Percentiles rank a stretch among this genome's conserved stretches.
phyloP scores from a whole-genome alignment of 768 basidiomycete genomes.

The Russula lepida region DNA sequence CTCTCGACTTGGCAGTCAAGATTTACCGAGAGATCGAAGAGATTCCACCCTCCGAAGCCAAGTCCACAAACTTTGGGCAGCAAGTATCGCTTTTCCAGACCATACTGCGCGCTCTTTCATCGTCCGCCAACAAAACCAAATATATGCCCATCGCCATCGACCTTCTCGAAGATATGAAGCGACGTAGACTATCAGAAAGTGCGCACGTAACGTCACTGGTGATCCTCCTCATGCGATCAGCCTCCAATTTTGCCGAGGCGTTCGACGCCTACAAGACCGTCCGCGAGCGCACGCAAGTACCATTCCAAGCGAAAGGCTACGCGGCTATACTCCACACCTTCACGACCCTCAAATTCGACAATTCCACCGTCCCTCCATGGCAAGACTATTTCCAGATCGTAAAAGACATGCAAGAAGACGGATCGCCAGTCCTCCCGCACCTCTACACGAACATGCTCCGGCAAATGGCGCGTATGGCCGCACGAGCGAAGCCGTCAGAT shows the following conservation, averaged over 20 bases:
- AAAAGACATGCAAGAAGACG: conserved; percentile 67
- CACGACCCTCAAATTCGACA: conserved; percentile 45
- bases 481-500: conserved; percentile 18
- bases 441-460: conserved; percentile 64
- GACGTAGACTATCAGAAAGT: conserved; percentile 39
- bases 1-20: conserved; percentile 45
- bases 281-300: conserved; percentile 25
- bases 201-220: conserved; percentile 43
- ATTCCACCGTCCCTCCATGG: conserved; percentile 26
- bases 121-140: conserved; percentile 37
- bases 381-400: conserved; percentile 67
- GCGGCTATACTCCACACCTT: conserved; percentile 56
- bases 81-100: conserved; percentile 41
- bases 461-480: conserved; percentile 41
- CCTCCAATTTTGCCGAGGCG: conserved; percentile 47
- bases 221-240: conserved; percentile 59
- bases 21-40: conserved; percentile 41
- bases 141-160: conserved; percentile 40
- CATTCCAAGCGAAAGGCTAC: conserved; percentile 53
- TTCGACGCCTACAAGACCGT: conserved; percentile 49
- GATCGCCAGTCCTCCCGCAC: conserved; percentile 45
- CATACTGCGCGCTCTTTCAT: conserved; percentile 30
- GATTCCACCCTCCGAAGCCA: background rate
- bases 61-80: background rate
- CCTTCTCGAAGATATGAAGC: conserved; percentile 61